Evolutionary conservation across 176 grass and related monocot genomes (phyloP).

Genomic region (Avena insularis): DNA sequence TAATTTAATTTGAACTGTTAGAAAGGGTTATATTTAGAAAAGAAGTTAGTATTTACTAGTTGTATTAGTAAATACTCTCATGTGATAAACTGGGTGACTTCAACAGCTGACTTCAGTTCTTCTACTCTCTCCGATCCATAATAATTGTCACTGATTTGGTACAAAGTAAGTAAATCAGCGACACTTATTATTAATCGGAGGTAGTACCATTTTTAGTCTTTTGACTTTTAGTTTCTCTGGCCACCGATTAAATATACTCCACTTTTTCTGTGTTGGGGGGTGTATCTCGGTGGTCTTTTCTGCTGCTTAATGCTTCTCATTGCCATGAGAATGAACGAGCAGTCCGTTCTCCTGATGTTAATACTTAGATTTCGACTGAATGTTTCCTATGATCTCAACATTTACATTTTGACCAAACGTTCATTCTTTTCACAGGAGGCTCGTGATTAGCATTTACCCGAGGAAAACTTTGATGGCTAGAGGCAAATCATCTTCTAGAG

Average conservation of each 20-base stretch:
- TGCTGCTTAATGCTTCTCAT: background rate
- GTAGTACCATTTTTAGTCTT: background rate
- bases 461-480: conserved; percentile 52
- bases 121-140: no score
- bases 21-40: no score
- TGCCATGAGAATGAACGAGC: background rate
- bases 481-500: conserved; percentile 41
- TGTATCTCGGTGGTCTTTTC: background rate
- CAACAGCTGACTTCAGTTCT: no score
- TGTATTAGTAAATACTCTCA: no score
- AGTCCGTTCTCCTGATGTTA: background rate
- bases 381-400: conserved; percentile 17
- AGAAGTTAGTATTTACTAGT: no score
- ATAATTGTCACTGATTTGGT: no score
- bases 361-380: background rate
- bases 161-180: no score
- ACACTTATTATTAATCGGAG: no score
- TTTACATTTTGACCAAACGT: background rate
- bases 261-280: background rate
- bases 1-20: no score
- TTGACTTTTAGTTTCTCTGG: background rate
- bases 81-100: no score
- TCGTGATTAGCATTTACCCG: conserved; percentile 26
- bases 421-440: conserved; percentile 43
- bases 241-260: background rate